Base-by-base conservation (phyloP, 345 rosid genomes). In the Gossypium bickii region DNA sequence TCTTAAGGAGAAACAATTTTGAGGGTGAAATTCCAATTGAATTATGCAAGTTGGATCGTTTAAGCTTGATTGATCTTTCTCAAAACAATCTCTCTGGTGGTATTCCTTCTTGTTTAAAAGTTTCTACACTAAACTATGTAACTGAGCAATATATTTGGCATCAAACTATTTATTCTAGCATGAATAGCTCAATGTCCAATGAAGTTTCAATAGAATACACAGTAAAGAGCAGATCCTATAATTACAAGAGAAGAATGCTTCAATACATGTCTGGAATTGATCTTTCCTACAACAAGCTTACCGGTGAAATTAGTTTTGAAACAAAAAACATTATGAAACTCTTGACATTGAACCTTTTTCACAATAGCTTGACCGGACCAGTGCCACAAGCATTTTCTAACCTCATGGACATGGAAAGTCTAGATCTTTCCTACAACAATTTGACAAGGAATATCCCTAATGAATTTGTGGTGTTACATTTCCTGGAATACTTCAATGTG, bases 61-160 rank as follows among this genome's bases (percentile, higher is more conserved):
- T 85, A 24, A 76, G 66, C 16, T 22, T 79, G 8, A 15, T 83
- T 3, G 78, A 86, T 75, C 74, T 83, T 15, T 82, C 87, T 57
- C 55, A 16, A 1, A 78, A 78, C 2, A 73, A 47, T 47, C 52
- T 78, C 48, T 73, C 20, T 15, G 74, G 77, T 58, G 1, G 2
- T 4, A 66, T 78, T 57, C 77, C 73, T 0, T 7, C 62, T 57
- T 78, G 75, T 56, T 9, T 72, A 5, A 72, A 45, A 20, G 10
- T 72, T 45, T 44, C 11, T 2, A 3, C 66, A 0, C 0, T 57
- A 2, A 24, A 22, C 3, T 12, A 44, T 7, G 15, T 3, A 24
- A 1, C 58, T 0, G 24, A 53, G 10, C 7, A 53, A 17, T 53
- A n/a, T 53, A 51, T 18, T 53, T 1, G 4, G 10, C 7, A 6